Conservation (phyloP, 192 early-diverging fungal species). For the Backusella parvicylindrica region DNA sequence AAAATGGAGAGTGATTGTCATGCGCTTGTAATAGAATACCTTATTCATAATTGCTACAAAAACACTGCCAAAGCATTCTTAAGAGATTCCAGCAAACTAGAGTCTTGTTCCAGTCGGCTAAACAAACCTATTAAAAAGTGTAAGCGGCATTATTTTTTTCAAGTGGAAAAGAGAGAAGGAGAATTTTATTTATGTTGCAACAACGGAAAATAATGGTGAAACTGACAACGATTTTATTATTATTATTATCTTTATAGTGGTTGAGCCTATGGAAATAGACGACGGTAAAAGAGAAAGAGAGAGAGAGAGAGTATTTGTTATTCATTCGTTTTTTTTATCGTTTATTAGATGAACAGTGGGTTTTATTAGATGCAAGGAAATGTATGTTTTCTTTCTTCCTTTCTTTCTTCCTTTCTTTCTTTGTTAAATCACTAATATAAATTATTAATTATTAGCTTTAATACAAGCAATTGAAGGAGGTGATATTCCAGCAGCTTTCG, state of each 20-base stretch:
- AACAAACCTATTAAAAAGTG: background rate
- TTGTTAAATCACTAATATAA: too few relatives aligned
- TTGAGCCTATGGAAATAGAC: background rate
- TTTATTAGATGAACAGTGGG: constrained; percentile 5
- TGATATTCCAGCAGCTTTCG: background rate
- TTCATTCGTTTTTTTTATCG: too few relatives aligned
- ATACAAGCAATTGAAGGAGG: background rate
- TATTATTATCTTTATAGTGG: too few relatives aligned
- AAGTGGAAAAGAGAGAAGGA: background rate
- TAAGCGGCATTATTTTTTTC: background rate
- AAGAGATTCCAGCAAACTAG: background rate
- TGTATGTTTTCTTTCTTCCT: background rate
- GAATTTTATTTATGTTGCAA: background rate
- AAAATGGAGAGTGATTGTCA: constrained; percentile 8
- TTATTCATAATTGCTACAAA: constrained; percentile 15
- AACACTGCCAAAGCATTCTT: constrained; percentile 15
- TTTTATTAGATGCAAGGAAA: constrained; percentile 14
- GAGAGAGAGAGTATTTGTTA: background rate
- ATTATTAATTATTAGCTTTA: too few relatives aligned
- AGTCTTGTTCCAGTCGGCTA: background rate
- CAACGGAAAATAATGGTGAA: constrained; percentile 1
- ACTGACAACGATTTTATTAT: background rate
- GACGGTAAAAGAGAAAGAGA: background rate
- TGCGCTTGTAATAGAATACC: constrained; percentile 11
- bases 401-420: too few relatives aligned